Evolutionary conservation across 805 yeast genomes (phyloP), one percentile per base, ranked within the genome.

Genomic region (Pichia nakasei): DNA sequence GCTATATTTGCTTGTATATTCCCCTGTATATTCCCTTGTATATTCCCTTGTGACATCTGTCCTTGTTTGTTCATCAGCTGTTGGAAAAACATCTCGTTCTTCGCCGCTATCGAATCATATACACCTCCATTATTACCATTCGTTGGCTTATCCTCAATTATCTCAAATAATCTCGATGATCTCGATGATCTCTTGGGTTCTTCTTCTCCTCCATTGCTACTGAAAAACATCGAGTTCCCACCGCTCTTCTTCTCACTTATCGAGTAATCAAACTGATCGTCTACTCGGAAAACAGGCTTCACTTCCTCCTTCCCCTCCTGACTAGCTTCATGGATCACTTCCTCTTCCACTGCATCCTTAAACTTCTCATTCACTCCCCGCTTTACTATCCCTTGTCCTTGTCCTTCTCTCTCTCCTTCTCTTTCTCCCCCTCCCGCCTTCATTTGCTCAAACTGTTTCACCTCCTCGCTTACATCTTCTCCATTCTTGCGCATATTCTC

Each of bases 31-130:
- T n/a, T n/a, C n/a, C n/a, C n/a, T n/a, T n/a, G n/a, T n/a, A n/a
- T n/a, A n/a, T n/a, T n/a, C n/a, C n/a, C n/a, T n/a, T n/a, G n/a
- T n/a, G n/a, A n/a, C n/a, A n/a, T n/a, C n/a, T n/a, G 11, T 24
- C 8, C 17, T 39, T 34, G 47, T 47, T 69, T 71, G 35, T 66
- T 63, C 49, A 75, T 55, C 43, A 75, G 57, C 5, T 78, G 67
- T 60, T 69, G 64, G 52, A 75, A 71, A 48, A 75, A 75, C 15
- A 67, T 55, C 46, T 72, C 76, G 49, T 59, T 57, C 19, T 50
- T 52, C 18, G 15, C 18, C 21, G 11, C 6, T 31, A 24, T 24
- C 6, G n/a, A n/a, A n/a, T n/a, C n/a, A n/a, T n/a, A n/a, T n/a
- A n/a, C n/a, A n/a, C n/a, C n/a, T n/a, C n/a, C n/a, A 24, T 24